Evolutionary conservation across 1,139 yeast genomes (phyloP).

Genomic region (Pichia sp.): DNA sequence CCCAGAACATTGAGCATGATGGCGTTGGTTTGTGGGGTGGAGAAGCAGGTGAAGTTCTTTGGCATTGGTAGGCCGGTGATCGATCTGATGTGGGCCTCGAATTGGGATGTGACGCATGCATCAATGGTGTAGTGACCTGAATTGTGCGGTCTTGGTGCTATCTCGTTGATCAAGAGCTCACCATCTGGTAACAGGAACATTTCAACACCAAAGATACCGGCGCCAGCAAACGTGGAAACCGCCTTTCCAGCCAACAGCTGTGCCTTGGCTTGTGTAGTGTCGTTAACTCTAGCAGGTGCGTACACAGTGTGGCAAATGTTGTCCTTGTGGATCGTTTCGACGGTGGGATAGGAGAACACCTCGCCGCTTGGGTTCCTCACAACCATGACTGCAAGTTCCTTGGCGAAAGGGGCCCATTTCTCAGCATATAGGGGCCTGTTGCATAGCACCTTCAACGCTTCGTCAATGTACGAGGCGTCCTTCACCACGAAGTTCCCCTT

Average conservation of each 20-base stretch:
- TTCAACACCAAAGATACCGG: conserved; percentile 97
- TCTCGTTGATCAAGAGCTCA: conserved; percentile 79
- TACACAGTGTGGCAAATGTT: conserved; percentile 92
- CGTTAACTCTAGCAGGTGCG: conserved; percentile 88
- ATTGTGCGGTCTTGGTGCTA: conserved; percentile 98
- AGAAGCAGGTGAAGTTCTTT: conserved; percentile 59
- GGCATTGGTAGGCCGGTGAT: conserved; percentile 90
- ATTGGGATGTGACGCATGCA: conserved; percentile 95
- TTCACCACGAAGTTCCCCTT: conserved; percentile 93
- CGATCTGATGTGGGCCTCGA: conserved; percentile 94
- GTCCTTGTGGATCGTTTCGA: conserved; percentile 86
- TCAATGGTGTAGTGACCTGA: conserved; percentile 98
- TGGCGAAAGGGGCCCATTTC: conserved; percentile 92
- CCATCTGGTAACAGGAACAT: conserved; percentile 80
- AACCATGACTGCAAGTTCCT: conserved; percentile 96
- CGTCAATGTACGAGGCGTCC: conserved; percentile 42
- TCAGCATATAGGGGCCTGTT: conserved; percentile 88
- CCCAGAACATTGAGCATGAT: conserved; percentile 96
- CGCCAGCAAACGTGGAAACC: conserved; percentile 82
- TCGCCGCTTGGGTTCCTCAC: conserved; percentile 81
- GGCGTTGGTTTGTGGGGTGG: conserved; percentile 74
- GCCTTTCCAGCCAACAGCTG: conserved; percentile 80
- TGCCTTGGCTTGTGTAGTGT: conserved; percentile 69
- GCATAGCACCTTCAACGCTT: conserved; percentile 61
- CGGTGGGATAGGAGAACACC: conserved; percentile 87